Percentiles rank a stretch among this genome's conserved stretches.
Conservation (phyloP, 1,284 basidiomycete species). For the Ganoderma resinaceum region DNA sequence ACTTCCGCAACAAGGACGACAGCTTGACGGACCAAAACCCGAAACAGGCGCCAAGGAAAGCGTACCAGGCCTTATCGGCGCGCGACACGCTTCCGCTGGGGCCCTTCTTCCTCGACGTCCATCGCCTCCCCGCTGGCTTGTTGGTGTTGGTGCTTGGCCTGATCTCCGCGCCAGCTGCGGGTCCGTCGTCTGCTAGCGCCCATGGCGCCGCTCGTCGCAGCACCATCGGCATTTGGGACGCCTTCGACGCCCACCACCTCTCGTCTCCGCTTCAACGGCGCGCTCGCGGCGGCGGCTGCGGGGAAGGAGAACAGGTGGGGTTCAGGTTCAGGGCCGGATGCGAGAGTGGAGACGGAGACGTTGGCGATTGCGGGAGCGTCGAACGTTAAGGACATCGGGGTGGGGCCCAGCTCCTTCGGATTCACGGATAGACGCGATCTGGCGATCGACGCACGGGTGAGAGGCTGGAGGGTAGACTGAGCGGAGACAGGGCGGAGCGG, state of each 20-base stretch:
- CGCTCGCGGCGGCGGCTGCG: conserved; percentile 8
- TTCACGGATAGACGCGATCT: conserved; percentile 35
- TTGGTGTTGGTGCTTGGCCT: conserved; percentile 26
- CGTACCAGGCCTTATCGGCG: conserved; percentile 35
- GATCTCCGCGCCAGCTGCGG: conserved; percentile 34
- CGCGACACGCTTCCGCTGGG: conserved; percentile 47
- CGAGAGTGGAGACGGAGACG: conserved; percentile 12
- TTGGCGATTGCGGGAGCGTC: conserved; percentile 22
- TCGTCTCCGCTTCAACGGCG: conserved; percentile 47
- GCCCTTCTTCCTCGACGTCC: conserved; percentile 48
- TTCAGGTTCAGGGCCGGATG: not conserved
- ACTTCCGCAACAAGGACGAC: not conserved
- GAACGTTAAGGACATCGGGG: conserved; percentile 22
- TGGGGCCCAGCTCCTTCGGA: conserved; percentile 27
- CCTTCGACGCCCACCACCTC: conserved; percentile 42
- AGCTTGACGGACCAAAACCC: not conserved
- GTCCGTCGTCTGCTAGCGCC: conserved; percentile 35
- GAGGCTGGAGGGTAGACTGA: conserved; percentile 15
- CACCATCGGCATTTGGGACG: conserved; percentile 10
- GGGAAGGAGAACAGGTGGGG: conserved; percentile 3
- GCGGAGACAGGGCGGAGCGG: conserved; percentile 25
- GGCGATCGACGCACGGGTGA: conserved; percentile 21
- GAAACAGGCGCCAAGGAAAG: not conserved
- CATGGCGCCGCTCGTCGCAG: conserved; percentile 14
- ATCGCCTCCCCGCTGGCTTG: conserved; percentile 39